These are phyloP conservation scores for Teratosphaeria destructans DNA, from an alignment of 2,329 filamentous ascomycete species.

Conservation along the genomic window DNA sequence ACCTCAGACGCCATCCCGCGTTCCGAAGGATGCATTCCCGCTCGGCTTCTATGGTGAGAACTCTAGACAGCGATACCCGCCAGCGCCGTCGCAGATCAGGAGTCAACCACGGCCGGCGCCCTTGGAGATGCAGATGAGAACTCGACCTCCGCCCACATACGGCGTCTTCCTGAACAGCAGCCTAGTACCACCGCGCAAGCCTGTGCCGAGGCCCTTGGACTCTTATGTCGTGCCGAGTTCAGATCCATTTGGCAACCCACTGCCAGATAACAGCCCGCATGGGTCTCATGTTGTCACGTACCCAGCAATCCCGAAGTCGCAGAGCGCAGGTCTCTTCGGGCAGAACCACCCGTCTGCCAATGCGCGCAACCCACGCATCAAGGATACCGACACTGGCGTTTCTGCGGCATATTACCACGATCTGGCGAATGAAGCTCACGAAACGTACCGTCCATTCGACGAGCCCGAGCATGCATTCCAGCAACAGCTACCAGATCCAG, in stretches of 20 bases:
- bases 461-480: background rate
- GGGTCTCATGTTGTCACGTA: background rate
- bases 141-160: background rate
- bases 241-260: background rate
- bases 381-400: constrained; percentile 1
- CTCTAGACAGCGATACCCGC: constrained; percentile 12
- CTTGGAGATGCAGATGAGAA: background rate
- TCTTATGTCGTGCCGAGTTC: background rate
- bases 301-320: constrained; percentile 4
- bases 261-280: background rate
- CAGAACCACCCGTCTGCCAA: constrained; percentile 7
- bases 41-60: constrained; percentile 12
- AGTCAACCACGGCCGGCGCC: background rate
- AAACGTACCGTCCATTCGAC: constrained; percentile 2
- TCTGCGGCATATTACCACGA: constrained; percentile 1
- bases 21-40: constrained; percentile 10
- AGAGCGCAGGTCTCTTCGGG: constrained; percentile 4
- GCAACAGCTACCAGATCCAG: background rate
- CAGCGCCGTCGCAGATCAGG: background rate
- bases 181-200: constrained; percentile 6
- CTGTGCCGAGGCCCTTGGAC: constrained; percentile 2
- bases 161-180: constrained; percentile 1
- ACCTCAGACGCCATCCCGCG: constrained; percentile 4
- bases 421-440: constrained; percentile 3
- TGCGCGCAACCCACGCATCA: constrained; percentile 2